phyloP scores from a whole-genome alignment of 805 yeast species.

The Scheffersomyces coipomensis region DNA sequence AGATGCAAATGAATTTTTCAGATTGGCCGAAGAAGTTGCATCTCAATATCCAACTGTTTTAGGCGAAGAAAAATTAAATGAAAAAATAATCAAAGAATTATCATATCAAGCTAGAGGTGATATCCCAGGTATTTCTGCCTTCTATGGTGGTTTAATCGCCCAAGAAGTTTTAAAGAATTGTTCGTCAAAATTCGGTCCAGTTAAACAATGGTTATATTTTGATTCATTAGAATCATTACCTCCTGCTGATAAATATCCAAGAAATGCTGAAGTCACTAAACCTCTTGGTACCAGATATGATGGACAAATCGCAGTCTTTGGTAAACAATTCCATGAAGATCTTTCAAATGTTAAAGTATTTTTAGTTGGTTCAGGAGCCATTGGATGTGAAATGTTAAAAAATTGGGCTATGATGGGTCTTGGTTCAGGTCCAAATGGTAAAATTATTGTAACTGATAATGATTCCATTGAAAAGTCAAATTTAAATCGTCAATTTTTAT shows the following conservation, averaged over 20 bases:
- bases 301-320: conserved; percentile 93
- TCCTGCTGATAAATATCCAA: conserved; percentile 48
- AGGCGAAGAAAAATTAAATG: conserved; percentile 59
- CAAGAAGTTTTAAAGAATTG: conserved; percentile 96
- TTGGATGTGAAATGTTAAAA: conserved; percentile 98
- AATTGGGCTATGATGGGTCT: conserved; percentile 98
- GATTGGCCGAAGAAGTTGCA: conserved; percentile 58
- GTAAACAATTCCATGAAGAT: conserved; percentile 68
- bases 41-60: conserved; percentile 56
- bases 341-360: conserved; percentile 80
- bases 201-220: conserved; percentile 88
- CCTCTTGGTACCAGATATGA: conserved; percentile 87
- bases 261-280: conserved; percentile 69
- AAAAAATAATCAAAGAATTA: conserved; percentile 64
- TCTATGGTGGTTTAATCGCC: conserved; percentile 91
- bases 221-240: conserved; percentile 94
- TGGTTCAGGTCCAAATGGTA: conserved; percentile 88
- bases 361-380: conserved; percentile 96
- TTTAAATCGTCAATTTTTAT: conserved; percentile 92
- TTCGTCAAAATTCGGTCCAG: conserved; percentile 92
- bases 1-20: conserved; percentile 69
- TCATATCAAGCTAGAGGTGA: conserved; percentile 90
- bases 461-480: conserved; percentile 95
- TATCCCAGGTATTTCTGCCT: conserved; percentile 83
- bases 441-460: conserved; percentile 83